These are phyloP conservation scores for Cryphonectria radicalis DNA, from an alignment of 2,329 filamentous ascomycete genomes.

Conservation along the genomic window DNA sequence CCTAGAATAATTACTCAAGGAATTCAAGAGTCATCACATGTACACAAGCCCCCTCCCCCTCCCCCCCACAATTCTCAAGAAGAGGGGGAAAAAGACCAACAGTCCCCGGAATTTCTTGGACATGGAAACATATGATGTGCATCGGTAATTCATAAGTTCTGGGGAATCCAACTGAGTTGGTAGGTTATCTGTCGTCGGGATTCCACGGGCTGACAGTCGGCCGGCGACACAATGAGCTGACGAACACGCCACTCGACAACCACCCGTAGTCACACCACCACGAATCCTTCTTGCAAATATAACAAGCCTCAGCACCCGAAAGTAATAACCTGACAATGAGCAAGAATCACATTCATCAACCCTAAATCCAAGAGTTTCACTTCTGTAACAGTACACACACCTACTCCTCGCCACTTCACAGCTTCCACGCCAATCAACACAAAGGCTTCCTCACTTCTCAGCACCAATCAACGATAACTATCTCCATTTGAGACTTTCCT, in stretches of 20 bases:
- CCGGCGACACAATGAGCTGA: conserved; percentile 5
- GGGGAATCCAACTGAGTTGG: neutral
- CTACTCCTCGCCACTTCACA: neutral
- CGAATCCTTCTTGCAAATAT: conserved; percentile 8
- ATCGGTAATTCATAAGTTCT: neutral
- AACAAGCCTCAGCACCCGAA: neutral
- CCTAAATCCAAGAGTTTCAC: neutral
- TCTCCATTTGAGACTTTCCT: neutral
- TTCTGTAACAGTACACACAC: neutral
- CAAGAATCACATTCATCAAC: neutral
- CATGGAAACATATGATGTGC: neutral
- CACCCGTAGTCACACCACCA: conserved; percentile 10
- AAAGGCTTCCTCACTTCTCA: neutral
- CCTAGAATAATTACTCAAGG: too few species aligned
- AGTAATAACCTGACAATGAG: neutral
- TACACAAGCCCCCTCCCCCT: too few species aligned
- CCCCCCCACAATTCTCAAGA: too few species aligned
- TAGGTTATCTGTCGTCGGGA: neutral
- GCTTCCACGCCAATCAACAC: neutral
- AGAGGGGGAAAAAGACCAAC: neutral
- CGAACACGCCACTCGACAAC: conserved; percentile 14
- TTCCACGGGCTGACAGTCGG: conserved; percentile 5
- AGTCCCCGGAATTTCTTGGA: neutral
- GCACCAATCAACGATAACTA: neutral
- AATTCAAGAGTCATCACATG: too few species aligned